Conservation (phyloP, 371 early-diverging fungal species). For the Mortierella sp. region DNA sequence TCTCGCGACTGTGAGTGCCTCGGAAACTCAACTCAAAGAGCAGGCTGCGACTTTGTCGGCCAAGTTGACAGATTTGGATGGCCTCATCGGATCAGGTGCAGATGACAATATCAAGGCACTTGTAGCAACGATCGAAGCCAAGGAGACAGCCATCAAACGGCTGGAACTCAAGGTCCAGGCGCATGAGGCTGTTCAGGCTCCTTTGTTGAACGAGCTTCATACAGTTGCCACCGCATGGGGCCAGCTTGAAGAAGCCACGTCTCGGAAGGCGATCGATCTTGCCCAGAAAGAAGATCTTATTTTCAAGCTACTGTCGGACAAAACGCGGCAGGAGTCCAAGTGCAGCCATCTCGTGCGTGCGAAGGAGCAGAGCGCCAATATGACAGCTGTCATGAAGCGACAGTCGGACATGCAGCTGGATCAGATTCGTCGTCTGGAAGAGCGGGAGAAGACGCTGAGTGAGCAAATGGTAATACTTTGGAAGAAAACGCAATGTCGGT, state of each 20-base stretch:
- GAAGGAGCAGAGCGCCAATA: conserved; percentile 71
- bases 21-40: conserved; percentile 19
- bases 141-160: conserved; percentile 56
- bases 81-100: conserved; percentile 31
- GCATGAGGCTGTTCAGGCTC: conserved; percentile 31
- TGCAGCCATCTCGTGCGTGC: conserved; percentile 69
- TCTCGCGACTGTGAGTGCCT: conserved; percentile 23
- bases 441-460: conserved; percentile 74
- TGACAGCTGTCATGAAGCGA: conserved; percentile 73
- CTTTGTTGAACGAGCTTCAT: conserved; percentile 79
- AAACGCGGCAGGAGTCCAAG: conserved; percentile 48
- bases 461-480: conserved; percentile 63
- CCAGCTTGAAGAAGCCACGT: conserved; percentile 84
- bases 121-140: conserved; percentile 33
- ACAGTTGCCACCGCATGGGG: conserved; percentile 79
- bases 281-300: conserved; percentile 84
- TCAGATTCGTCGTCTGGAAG: conserved; percentile 80
- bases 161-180: conserved; percentile 55
- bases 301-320: conserved; percentile 75
- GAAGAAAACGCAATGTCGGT: background rate
- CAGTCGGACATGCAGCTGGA: conserved; percentile 89
- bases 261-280: conserved; percentile 78
- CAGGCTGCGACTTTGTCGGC: conserved; percentile 21
- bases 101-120: conserved; percentile 31
- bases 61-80: conserved; percentile 52